These are phyloP conservation scores for Penicillium sp. DNA, from an alignment of 2,329 filamentous ascomycete genomes.

Conservation along the genomic window DNA sequence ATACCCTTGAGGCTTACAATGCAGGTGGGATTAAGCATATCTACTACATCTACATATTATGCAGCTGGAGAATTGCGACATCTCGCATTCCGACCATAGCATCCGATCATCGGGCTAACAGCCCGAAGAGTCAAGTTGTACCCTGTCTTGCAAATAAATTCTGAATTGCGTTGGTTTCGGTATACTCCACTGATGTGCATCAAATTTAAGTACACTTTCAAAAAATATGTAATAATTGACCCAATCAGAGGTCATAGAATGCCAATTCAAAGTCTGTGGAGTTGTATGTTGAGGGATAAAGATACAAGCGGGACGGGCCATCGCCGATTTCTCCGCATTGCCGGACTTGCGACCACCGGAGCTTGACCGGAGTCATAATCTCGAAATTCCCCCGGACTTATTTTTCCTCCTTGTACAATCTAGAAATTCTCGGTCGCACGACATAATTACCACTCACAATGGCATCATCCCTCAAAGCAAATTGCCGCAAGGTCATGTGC, in stretches of 20 bases:
- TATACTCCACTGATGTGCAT: neutral
- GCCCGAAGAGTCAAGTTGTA: neutral
- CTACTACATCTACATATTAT: neutral
- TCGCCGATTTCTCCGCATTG: slow-evolving; percentile 26
- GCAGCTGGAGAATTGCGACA: neutral
- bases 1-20: no score
- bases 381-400: neutral
- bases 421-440: neutral
- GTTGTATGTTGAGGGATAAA: slow-evolving; percentile 2
- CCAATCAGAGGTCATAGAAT: neutral
- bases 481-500: slow-evolving; percentile 76
- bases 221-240: neutral
- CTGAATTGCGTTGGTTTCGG: neutral
- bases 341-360: slow-evolving; percentile 11
- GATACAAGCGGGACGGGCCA: slow-evolving; percentile 11
- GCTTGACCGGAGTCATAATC: slow-evolving; percentile 11
- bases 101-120: neutral
- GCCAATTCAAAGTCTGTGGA: neutral
- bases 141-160: neutral
- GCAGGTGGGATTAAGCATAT: no score
- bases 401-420: neutral
- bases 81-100: neutral
- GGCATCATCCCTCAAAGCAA: slow-evolving; percentile 50
- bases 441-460: slow-evolving; percentile 39
- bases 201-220: neutral